Base-by-base conservation (phyloP, 345 rosid species). In the Salix dunnii region DNA sequence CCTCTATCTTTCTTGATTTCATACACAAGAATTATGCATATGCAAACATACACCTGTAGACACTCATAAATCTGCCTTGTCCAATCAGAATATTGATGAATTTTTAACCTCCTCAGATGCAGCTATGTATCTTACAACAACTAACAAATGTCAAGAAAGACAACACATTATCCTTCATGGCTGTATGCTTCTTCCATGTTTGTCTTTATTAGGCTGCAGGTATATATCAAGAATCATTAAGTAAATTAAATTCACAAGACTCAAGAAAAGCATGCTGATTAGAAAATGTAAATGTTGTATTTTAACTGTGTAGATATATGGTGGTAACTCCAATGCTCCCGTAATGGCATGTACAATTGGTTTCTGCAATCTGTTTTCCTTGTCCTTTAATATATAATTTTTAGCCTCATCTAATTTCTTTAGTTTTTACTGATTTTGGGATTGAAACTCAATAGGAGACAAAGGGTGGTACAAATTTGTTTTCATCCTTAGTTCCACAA, bases 121-220 rank as follows among this genome's bases (percentile, higher is more conserved):
- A 69, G 60, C 60, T 27, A 43, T 69, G 2, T 69, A 35, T 40
- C 33, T 46, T 69, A 43, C 21, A 27, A 14, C 72, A 46, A 14
- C 72, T 69, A 25, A 43, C 46, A 46, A 69, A 69, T 69, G 38
- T 27, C 72, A 69, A 46, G 55, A 69, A 27, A 46, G 72, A 69
- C 58, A 69, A 43, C 46, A 30, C 46, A 23, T 7, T 69, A 69
- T 42, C 53, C 69, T 33, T 20, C 40, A 66, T 66, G 69, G 40
- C 69, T 8, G 72, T 3, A 23, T 25, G 33, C 48, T 69, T 46
- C 48, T 69, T 69, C 33, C 36, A 53, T 31, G 25, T 71, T 71
- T 71, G 64, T 53, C 64, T n/a, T 31, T 38, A 17, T 25, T 33
- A 31, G 74, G 74, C 46, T 27, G 43, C 60, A 30, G 60, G 58